Conservation (phyloP, 306 rosid species). For the Arachis stenosperma region DNA sequence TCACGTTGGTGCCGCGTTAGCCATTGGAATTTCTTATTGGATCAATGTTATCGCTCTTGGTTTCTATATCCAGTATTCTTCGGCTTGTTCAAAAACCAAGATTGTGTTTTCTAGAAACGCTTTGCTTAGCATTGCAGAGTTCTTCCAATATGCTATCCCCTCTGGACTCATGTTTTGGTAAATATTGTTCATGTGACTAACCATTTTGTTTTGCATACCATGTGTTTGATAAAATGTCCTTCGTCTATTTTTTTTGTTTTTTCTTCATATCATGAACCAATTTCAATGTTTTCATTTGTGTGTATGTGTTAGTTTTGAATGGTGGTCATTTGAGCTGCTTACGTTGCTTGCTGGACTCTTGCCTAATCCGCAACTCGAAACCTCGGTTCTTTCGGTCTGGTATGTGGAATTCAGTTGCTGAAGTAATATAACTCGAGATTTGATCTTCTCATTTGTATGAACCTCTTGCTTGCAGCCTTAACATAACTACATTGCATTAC, state of each 20-base stretch:
- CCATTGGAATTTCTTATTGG: slow-evolving; percentile 72
- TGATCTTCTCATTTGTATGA: slow-evolving; percentile 24
- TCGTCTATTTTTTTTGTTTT: neutral
- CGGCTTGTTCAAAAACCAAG: slow-evolving; percentile 55
- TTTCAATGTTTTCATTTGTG: neutral
- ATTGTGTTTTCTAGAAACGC: slow-evolving; percentile 47
- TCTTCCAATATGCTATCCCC: slow-evolving; percentile 50
- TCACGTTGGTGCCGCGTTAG: slow-evolving; percentile 63
- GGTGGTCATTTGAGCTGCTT: slow-evolving; percentile 80
- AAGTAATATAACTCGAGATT: neutral
- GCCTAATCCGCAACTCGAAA: slow-evolving; percentile 63
- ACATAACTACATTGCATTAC: slow-evolving; percentile 47
- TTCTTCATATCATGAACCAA: neutral
- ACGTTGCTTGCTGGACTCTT: slow-evolving; percentile 64
- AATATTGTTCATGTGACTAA: no score
- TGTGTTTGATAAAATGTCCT: no score
- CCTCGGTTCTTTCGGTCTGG: slow-evolving; percentile 77
- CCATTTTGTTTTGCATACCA: neutral
- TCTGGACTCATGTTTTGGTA: slow-evolving; percentile 60
- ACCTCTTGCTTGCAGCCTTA: slow-evolving; percentile 50
- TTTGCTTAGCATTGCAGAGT: slow-evolving; percentile 44
- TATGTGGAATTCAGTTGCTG: slow-evolving; percentile 4
- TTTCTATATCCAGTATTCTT: slow-evolving; percentile 50
- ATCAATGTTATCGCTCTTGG: slow-evolving; percentile 52
- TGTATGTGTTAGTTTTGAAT: slow-evolving; percentile 51